Base-by-base conservation (phyloP, 495 filamentous ascomycete genomes). In the Penicilliopsis zonata region DNA sequence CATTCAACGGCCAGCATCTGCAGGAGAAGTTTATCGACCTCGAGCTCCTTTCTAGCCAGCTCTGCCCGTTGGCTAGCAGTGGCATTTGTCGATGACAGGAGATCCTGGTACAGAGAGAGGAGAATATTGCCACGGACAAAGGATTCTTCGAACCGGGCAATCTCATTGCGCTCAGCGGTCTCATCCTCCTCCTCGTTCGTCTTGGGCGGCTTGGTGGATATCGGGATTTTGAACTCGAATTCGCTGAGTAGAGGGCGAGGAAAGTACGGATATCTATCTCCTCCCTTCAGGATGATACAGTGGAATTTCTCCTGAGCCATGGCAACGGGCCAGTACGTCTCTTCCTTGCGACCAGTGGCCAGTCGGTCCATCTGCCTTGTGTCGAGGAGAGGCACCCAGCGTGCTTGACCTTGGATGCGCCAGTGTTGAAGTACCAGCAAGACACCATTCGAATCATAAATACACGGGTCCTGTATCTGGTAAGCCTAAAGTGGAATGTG, bases 251-350 rank as follows among this genome's bases (percentile, higher is more conserved):
- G 59, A 0, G 90, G 86, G 4, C 85, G 78, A 1, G 90, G 90
- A 61, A 95, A 96, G 63, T 94, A 94, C 3, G 90, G 90, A 50
- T 95, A 75, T 47, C 79, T 69, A 46, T 98, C 92, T 9, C 78
- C 81, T 34, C 90, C 90, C 57, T 98, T 96, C 43, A 98, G 78
- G 43, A 98, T 96, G 55, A 96, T 94, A 57, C 92, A 96, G 61
- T 96, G 87, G 55, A 98, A 98, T 47, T 82, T 92, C 41, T 78
- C 69, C 41, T 87, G 75, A 10, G 86, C 86, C 2, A 95, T 87
- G 7, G 88, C 90, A 19, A 98, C 84, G 0, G 90, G 92, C 76
- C 86, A 98, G 56, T 98, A 98, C 0, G 67, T 72, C 53, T 98
- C 90, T 40, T 81, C 74, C 49, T 92, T 94, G 28, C 74, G 73